These are phyloP conservation scores for Neurospora sp. DNA, from an alignment of 2,329 filamentous ascomycete genomes.

Conservation along the genomic window DNA sequence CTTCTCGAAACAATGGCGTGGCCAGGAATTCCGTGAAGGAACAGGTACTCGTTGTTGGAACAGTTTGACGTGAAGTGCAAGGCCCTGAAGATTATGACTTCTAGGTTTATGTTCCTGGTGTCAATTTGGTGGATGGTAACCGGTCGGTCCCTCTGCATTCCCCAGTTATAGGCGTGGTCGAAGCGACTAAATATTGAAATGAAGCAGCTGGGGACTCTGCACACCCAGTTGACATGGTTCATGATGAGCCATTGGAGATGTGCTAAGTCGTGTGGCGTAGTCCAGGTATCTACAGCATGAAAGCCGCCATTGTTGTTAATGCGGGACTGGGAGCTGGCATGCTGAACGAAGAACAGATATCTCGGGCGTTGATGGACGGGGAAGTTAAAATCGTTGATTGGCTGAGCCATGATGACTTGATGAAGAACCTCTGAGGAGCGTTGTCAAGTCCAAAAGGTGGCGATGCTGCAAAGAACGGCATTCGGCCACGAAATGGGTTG, in stretches of 20 bases:
- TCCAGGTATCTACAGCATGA: background rate
- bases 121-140: background rate
- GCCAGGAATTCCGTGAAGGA: background rate
- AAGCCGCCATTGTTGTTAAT: background rate
- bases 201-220: background rate
- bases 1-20: no score
- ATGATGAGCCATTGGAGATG: background rate
- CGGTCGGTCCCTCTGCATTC: background rate
- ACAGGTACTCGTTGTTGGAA: background rate
- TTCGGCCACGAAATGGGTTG: no score
- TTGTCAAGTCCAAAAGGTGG: no score
- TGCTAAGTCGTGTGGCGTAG: background rate
- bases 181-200: background rate
- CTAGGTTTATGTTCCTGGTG: background rate
- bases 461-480: no score
- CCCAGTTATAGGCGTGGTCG: background rate
- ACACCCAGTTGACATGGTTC: background rate
- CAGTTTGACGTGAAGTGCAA: background rate
- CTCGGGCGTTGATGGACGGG: no score
- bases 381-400: no score
- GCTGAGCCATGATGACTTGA: no score
- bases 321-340: background rate
- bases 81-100: background rate
- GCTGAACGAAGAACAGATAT: background rate
- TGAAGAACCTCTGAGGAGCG: no score